A percentile compares a stretch with the other conserved stretches of the same genome.
Evolutionary conservation across 2,329 filamentous ascomycete genomes (phyloP).

Genomic region (Akanthomyces dipterigenus): DNA sequence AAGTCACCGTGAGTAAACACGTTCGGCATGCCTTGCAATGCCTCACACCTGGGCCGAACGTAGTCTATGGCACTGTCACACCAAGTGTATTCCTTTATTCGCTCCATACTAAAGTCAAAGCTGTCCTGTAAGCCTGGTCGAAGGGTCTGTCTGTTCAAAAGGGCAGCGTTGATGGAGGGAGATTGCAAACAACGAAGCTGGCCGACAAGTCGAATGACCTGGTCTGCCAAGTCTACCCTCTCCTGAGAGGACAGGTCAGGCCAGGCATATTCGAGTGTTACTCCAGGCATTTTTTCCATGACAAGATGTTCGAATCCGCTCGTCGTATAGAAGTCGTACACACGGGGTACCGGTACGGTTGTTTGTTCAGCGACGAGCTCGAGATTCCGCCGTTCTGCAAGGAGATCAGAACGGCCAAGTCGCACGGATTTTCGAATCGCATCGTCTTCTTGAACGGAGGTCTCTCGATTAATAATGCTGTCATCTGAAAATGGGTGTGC

Average conservation of each 20-base stretch:
- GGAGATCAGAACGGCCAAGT: not conserved
- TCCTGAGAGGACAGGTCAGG: not conserved
- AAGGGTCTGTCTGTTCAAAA: not conserved
- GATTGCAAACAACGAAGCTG: not conserved
- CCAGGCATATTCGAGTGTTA: not conserved
- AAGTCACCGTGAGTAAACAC: constrained; percentile 8
- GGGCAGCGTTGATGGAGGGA: not conserved
- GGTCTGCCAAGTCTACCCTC: not conserved
- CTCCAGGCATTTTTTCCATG: not conserved
- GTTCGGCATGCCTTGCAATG: not conserved
- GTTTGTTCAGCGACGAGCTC: not conserved
- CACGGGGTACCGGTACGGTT: not conserved
- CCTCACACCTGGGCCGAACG: not conserved
- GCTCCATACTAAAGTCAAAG: not conserved
- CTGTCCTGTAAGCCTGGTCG: not conserved
- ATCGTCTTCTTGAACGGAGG: not conserved
- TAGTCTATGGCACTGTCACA: not conserved
- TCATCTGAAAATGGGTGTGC: not conserved
- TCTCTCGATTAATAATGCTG: not conserved
- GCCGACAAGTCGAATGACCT: not conserved
- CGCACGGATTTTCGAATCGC: constrained; percentile 1
- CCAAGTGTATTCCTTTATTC: not conserved
- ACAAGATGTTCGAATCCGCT: not conserved
- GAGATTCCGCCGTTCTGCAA: not conserved
- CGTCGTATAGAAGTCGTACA: not conserved